phyloP scores from a whole-genome alignment of 169 alveolate species.

The Plasmodium billcollinsi region DNA sequence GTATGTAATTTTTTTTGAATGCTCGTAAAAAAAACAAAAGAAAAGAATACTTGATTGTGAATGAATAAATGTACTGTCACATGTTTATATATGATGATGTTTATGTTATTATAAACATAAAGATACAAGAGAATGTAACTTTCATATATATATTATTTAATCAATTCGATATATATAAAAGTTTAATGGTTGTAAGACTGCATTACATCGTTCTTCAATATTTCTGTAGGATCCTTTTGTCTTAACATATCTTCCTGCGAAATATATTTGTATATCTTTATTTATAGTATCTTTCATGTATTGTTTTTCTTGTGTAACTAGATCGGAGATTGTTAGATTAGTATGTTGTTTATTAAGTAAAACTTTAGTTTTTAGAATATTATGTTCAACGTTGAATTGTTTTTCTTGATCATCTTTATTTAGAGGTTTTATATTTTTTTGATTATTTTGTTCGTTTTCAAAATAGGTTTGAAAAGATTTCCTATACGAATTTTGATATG shows the following conservation, averaged over 20 bases:
- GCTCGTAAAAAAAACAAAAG: too few species aligned
- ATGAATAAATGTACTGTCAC: too few species aligned
- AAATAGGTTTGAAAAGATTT: conserved; percentile 19
- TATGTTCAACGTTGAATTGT: neutral
- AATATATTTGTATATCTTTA: conserved; percentile 14
- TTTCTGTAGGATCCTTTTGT: conserved; percentile 46
- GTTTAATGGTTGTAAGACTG: conserved; percentile 52
- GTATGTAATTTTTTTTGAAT: too few species aligned
- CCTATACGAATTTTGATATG: conserved; percentile 22
- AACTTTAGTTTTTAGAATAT: conserved; percentile 26
- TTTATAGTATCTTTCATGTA: conserved; percentile 28
- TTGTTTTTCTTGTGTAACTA: conserved; percentile 10
- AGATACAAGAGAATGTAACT: neutral
- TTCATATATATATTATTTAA: neutral
- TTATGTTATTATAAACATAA: too few species aligned
- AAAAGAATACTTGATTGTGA: too few species aligned
- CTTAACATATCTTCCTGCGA: conserved; percentile 51
- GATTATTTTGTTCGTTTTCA: neutral
- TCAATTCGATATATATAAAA: conserved; percentile 10
- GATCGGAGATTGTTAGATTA: conserved; percentile 18
- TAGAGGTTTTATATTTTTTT: neutral
- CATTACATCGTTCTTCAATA: conserved; percentile 65
- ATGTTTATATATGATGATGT: too few species aligned
- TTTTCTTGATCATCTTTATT: neutral
- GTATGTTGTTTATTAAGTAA: conserved; percentile 2